These are phyloP conservation scores for Fraxinus sp. DNA, from an alignment of 305 asterid species.

Conservation along the genomic window DNA sequence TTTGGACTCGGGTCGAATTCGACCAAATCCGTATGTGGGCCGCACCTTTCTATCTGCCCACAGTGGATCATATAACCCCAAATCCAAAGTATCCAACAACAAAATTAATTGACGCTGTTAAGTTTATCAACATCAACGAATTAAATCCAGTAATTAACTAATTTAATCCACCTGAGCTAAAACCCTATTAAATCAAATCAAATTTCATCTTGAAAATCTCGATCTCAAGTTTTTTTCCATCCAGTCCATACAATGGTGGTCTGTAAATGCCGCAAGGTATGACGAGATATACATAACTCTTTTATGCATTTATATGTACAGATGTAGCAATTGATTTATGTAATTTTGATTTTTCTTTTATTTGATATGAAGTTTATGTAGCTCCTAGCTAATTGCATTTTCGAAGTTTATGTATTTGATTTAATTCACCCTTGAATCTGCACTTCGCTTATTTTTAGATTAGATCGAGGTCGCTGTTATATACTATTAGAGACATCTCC, in stretches of 20 bases:
- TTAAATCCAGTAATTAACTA: background rate
- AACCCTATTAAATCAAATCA: background rate
- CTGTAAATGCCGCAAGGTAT: slow-evolving; percentile 98
- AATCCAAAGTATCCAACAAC: background rate
- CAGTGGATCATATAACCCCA: background rate
- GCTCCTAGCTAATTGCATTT: background rate
- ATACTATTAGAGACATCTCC: background rate
- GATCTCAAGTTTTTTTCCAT: slow-evolving; percentile 43
- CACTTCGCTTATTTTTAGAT: slow-evolving; percentile 28
- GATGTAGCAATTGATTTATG: background rate
- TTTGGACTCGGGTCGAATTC: background rate
- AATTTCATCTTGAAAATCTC: slow-evolving; percentile 20
- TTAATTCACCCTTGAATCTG: slow-evolving; percentile 12
- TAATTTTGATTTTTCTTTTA: background rate
- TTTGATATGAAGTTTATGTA: background rate
- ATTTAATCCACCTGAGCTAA: background rate
- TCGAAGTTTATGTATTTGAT: slow-evolving; percentile 5
- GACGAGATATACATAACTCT: background rate
- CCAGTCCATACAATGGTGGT: slow-evolving; percentile 74
- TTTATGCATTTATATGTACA: background rate
- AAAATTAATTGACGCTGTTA: background rate
- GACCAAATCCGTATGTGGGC: background rate
- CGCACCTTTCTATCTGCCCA: background rate
- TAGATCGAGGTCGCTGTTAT: slow-evolving; percentile 30
- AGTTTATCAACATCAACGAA: background rate